These are phyloP conservation scores for Vigna hirtella DNA, from an alignment of 306 rosid species.

Conservation along the genomic window DNA sequence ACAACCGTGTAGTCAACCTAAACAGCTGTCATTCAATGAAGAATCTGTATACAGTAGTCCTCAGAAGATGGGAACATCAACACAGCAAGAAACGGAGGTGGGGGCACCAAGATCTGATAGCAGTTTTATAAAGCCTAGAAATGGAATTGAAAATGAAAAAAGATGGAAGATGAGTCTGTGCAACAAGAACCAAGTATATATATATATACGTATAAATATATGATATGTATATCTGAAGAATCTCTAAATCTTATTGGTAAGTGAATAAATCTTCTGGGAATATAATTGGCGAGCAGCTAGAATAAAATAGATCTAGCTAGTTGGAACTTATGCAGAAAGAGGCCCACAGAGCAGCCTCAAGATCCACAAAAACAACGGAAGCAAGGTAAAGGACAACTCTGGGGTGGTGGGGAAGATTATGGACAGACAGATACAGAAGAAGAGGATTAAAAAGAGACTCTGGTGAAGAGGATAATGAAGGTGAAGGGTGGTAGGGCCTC, in stretches of 20 bases:
- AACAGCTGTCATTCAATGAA: slow-evolving; percentile 61
- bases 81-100: slow-evolving; percentile 53
- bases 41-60: slow-evolving; percentile 45
- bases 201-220: too few species aligned
- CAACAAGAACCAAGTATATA: slow-evolving; percentile 46
- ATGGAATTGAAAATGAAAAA: slow-evolving; percentile 38
- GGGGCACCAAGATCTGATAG: slow-evolving; percentile 60
- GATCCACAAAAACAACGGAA: slow-evolving; percentile 37
- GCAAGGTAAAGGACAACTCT: slow-evolving; percentile 46
- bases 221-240: slow-evolving; percentile 18
- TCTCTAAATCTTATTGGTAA: slow-evolving; percentile 44
- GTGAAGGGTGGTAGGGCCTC: slow-evolving; percentile 57
- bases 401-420: slow-evolving; percentile 7
- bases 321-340: slow-evolving; percentile 48
- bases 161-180: slow-evolving; percentile 58
- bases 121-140: slow-evolving; percentile 62
- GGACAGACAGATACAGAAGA: slow-evolving; percentile 1
- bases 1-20: slow-evolving; percentile 46
- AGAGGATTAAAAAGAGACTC: slow-evolving; percentile 41
- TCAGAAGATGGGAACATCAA: slow-evolving; percentile 33
- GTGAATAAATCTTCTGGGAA: slow-evolving; percentile 37
- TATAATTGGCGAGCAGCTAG: slow-evolving; percentile 25
- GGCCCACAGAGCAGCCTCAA: slow-evolving; percentile 57
- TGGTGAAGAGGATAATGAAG: slow-evolving; percentile 57
- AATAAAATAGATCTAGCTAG: slow-evolving; percentile 56